Conservation (phyloP, 2,329 filamentous ascomycete genomes). For the Exophiala viscosa region DNA sequence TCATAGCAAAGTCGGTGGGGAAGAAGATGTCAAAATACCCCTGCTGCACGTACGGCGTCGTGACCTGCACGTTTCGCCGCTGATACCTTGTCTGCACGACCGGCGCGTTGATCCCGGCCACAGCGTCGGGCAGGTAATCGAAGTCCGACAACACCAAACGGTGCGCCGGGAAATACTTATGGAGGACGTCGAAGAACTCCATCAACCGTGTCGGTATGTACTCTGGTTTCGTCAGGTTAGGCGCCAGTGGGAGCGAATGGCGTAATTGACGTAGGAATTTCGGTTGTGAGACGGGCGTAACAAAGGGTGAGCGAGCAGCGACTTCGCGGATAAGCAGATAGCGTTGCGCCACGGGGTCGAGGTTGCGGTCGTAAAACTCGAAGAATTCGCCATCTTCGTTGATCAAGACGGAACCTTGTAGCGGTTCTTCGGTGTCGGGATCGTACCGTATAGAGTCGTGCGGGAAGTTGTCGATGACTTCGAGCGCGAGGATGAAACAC, state of each 20-base stretch:
- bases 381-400: constrained; percentile 83
- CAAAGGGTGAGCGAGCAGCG: constrained; percentile 51
- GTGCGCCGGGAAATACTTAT: constrained; percentile 84
- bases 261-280: constrained; percentile 59
- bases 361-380: constrained; percentile 78
- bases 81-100: constrained; percentile 94
- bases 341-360: constrained; percentile 78
- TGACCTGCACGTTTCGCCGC: constrained; percentile 80
- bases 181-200: constrained; percentile 93
- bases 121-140: constrained; percentile 75
- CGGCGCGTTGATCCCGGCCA: constrained; percentile 81
- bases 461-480: constrained; percentile 97
- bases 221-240: constrained; percentile 77
- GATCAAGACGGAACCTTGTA: constrained; percentile 86
- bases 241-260: constrained; percentile 63
- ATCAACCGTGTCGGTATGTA: constrained; percentile 93
- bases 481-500: constrained; percentile 95
- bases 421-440: constrained; percentile 69
- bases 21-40: constrained; percentile 99
- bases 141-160: constrained; percentile 88
- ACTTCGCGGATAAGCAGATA: constrained; percentile 82
- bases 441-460: constrained; percentile 95
- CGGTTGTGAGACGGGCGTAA: constrained; percentile 47
- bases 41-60: constrained; percentile 90
- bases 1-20: constrained; percentile 87